These are phyloP conservation scores for Cutaneotrichosporon curvatum DNA, from an alignment of 1,284 basidiomycete species.

Conservation along the genomic window DNA sequence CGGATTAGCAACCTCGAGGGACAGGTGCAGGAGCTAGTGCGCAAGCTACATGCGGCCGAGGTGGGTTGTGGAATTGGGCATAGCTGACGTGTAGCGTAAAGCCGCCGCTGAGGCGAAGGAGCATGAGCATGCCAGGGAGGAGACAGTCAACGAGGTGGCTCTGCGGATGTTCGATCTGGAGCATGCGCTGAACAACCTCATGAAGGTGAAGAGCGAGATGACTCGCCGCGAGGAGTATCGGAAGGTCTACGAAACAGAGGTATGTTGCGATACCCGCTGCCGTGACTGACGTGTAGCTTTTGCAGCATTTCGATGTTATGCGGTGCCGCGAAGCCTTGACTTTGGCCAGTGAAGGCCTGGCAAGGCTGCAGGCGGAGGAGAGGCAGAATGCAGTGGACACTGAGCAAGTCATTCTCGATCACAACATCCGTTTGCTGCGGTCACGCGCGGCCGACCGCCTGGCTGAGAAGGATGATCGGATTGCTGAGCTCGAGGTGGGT, in stretches of 20 bases:
- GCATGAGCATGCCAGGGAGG: not conserved
- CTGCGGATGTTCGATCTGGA: conserved; percentile 1
- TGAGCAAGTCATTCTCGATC: no score
- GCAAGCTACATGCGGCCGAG: conserved; percentile 27
- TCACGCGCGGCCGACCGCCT: conserved; percentile 14
- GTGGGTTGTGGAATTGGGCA: conserved; percentile 10
- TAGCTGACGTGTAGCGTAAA: conserved; percentile 14
- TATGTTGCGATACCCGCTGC: no score
- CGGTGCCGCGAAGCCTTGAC: no score
- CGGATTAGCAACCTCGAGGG: conserved; percentile 27
- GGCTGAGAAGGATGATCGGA: conserved; percentile 16
- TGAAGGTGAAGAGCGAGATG: no score
- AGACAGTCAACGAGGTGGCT: conserved; percentile 2
- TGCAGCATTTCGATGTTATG: no score
- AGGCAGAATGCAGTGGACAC: no score
- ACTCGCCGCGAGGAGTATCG: no score
- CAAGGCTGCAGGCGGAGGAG: conserved; percentile 16
- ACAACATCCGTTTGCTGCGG: no score
- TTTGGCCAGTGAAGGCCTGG: not conserved
- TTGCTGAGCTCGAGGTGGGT: conserved; percentile 33
- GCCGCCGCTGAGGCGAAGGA: conserved; percentile 13
- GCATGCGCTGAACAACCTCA: conserved; percentile 5
- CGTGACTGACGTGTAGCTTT: no score
- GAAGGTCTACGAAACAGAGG: no score
- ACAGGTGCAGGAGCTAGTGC: conserved; percentile 34